phyloP scores from a whole-genome alignment of 2,329 filamentous ascomycete genomes.

The Onygena corvina region DNA sequence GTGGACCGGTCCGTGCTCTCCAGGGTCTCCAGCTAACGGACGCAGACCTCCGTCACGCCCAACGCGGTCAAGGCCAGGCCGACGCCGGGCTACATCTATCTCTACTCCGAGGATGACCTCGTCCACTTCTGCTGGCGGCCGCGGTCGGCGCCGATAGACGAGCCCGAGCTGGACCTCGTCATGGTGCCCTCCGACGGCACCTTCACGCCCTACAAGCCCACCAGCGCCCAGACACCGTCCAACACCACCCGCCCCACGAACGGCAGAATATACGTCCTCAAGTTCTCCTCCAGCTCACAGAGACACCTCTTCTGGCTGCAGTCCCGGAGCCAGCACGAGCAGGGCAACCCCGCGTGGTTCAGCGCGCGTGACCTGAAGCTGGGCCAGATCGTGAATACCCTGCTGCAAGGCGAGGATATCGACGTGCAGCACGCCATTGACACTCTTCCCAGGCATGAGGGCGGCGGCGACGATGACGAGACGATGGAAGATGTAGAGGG shows the following conservation, averaged over 20 bases:
- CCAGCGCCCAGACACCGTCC: conserved; percentile 44
- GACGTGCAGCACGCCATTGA: conserved; percentile 64
- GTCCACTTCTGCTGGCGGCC: conserved; percentile 96
- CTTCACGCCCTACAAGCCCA: conserved; percentile 67
- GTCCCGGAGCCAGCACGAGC: conserved; percentile 65
- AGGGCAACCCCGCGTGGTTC: conserved; percentile 63
- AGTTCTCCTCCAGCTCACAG: conserved; percentile 84
- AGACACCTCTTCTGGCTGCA: conserved; percentile 95
- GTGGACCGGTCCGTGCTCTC: too few relatives aligned
- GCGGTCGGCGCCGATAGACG: conserved; percentile 55
- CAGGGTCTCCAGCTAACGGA: too few relatives aligned
- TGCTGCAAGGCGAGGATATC: conserved; percentile 82
- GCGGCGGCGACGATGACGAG: conserved; percentile 53
- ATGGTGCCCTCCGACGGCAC: conserved; percentile 85
- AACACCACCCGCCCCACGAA: conserved; percentile 57
- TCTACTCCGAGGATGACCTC: conserved; percentile 87
- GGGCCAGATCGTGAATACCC: conserved; percentile 69
- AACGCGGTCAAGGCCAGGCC: conserved; percentile 61
- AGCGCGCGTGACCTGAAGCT: conserved; percentile 77
- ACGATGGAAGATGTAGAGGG: conserved; percentile 68
- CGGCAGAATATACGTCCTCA: conserved; percentile 84
- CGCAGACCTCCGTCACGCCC: conserved; percentile 45
- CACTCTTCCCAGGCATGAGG: conserved; percentile 42
- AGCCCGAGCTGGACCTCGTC: conserved; percentile 75
- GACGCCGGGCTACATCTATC: conserved; percentile 76